Conservation (phyloP, 306 rosid genomes). For the Acacia melanoxylon region DNA sequence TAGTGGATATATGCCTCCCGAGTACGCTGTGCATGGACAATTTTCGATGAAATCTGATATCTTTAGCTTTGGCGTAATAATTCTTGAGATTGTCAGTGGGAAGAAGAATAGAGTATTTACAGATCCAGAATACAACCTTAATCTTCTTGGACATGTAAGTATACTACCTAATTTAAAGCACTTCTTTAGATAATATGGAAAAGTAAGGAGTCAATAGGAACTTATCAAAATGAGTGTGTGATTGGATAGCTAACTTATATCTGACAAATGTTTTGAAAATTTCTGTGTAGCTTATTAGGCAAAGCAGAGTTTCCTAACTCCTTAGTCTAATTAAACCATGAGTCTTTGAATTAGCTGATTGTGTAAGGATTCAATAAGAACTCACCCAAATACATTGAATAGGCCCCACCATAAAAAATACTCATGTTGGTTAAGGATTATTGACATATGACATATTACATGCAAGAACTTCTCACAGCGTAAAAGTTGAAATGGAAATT, state of each 20-base stretch:
- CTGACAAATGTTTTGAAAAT: background rate
- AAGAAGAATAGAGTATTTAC: slow-evolving; percentile 47
- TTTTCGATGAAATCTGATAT: slow-evolving; percentile 51
- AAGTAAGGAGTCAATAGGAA: too few relatives aligned
- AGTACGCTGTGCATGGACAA: slow-evolving; percentile 41
- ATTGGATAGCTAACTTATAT: background rate
- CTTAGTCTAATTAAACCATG: background rate
- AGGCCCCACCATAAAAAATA: background rate
- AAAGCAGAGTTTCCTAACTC: background rate
- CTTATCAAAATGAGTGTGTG: too few relatives aligned
- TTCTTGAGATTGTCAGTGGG: slow-evolving; percentile 51
- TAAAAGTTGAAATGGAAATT: background rate
- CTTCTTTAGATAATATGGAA: background rate
- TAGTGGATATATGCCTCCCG: slow-evolving; percentile 59
- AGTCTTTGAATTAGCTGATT: too few relatives aligned
- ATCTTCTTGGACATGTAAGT: slow-evolving; percentile 57
- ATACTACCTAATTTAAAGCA: background rate
- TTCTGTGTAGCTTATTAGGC: background rate
- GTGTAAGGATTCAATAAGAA: too few relatives aligned
- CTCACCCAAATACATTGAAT: too few relatives aligned
- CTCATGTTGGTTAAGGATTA: background rate
- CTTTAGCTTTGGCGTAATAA: slow-evolving; percentile 49
- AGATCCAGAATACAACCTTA: slow-evolving; percentile 27
- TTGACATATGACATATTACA: background rate
- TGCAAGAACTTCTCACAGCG: background rate